Evolutionary conservation across 805 yeast genomes (phyloP), one percentile per base, ranked within the genome.

Genomic region (Suhomyces xylopsoci): DNA sequence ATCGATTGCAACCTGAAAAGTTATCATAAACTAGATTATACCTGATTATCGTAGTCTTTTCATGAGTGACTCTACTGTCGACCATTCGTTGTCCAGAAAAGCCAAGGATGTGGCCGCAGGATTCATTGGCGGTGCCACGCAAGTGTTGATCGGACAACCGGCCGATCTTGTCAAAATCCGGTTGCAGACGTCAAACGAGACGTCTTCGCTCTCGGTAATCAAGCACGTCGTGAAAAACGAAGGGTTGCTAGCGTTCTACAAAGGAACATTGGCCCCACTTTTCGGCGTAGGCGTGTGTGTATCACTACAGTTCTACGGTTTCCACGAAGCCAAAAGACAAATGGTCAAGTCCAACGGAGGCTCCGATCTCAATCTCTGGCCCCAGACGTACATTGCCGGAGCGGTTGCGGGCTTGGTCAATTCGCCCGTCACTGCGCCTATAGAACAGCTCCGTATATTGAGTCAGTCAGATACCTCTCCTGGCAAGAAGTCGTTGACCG

Each of bases 331-430:
- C 34, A 82, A 81, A 61, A 71, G 93, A 53, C 87, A 81, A 62
- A 57, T 84, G 20, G 61, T 79, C 51, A 66, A 66, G 6, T 51
- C 44, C 7, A 61, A 55, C 49, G 65, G 68, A 5, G 57, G 57
- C 25, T 53, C 54, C 20, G 69, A 68, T 26, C 65, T 84, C 51
- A 78, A 77, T 47, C 69, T 79, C 42, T 74, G 79, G 78, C 79
- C 81, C 2, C 86, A 85, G 54, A 79, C 82, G 20, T 84, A 83
- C 61, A 51, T 80, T 20, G 81, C 85, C 3, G 90, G 90, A 4
- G 87, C 88, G 0, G 65, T 72, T 50, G 89, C 89, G 0, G 90
- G 90, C 3, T 62, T 83, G 0, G 84, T 83, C n/a, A 84, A 84
- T 59, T 74, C 87, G 0, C 81, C 87, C 3, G 75, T 84, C 5